Base-by-base conservation (phyloP, 2,329 filamentous ascomycete species). In the Fusarium verrucosum region DNA sequence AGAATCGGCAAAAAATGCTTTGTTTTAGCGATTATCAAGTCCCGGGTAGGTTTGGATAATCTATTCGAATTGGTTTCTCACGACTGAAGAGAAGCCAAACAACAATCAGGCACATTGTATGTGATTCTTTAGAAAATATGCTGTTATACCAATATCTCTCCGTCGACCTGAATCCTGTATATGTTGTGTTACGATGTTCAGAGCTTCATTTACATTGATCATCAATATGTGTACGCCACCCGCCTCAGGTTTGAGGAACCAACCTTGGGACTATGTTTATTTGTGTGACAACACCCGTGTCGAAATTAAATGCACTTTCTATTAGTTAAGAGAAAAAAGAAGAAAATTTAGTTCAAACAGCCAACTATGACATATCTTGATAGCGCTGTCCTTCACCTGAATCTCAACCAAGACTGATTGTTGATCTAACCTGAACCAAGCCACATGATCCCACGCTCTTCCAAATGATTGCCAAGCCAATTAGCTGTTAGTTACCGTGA, bases 241-340 rank as follows among this genome's bases (percentile, higher is more conserved):
- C 20, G 8, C 4, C 10, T 35, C 11, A 45, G 28, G 17, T 30
- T 16, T 23, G 19, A 5, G 17, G 32, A 38, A 25, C 32, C 58
- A 66, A 60, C 49, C 49, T 66, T 65, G 54, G 67, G 60, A 47
- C 53, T 58, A 64, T 67, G 63, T 58, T 52, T 67, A 56, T 19
- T 47, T 28, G 35, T 19, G 8, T 4, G 25, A 23, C 3, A 49
- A 14, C 28, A 2, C 5, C 26, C 5, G 3, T 30, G 30, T 3
- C 17, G 7, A n/a, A 37, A n/a, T n/a, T 14, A 7, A 26, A n/a
- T 16, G 44, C 32, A 47, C 33, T 11, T 23, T 0, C 40, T 41
- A 23, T 47, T 47, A 13, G 14, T 13, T 3, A 28, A 11, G 22
- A 40, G 10, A 49, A 54, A 30, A 47, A 26, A 25, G 43, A 51